A percentile compares a stretch with the other conserved stretches of the same genome.
These are phyloP conservation scores for Austroboletus novae-zelandiae DNA, from an alignment of 1,284 basidiomycete species.

Conservation along the genomic window DNA sequence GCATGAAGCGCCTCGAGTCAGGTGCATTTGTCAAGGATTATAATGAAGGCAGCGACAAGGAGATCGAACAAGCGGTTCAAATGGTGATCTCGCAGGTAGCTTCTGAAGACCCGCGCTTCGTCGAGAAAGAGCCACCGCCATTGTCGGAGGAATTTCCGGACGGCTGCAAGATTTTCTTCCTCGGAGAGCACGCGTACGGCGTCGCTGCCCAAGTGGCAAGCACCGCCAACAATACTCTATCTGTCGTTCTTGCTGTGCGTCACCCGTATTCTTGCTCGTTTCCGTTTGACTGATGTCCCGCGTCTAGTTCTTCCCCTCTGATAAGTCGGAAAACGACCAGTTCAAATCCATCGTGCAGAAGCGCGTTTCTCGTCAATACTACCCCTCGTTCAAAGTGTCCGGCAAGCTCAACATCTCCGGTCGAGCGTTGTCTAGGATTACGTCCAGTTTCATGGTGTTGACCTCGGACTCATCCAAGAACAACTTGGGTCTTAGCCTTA, in stretches of 20 bases:
- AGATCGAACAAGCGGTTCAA: slow-evolving; percentile 85
- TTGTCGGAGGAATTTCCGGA: slow-evolving; percentile 88
- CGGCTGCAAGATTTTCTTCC: slow-evolving; percentile 91
- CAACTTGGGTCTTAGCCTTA: slow-evolving; percentile 92
- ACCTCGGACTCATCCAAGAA: slow-evolving; percentile 73
- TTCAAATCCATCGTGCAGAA: slow-evolving; percentile 69
- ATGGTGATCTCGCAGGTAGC: slow-evolving; percentile 75
- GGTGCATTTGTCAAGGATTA: slow-evolving; percentile 96
- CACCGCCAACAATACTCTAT: slow-evolving; percentile 66
- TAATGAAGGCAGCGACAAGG: slow-evolving; percentile 70
- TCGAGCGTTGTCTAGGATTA: slow-evolving; percentile 84
- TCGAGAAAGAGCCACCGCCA: slow-evolving; percentile 81
- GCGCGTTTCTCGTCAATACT: slow-evolving; percentile 61
- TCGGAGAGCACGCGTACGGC: slow-evolving; percentile 93
- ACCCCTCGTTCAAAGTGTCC: slow-evolving; percentile 73
- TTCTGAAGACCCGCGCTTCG: slow-evolving; percentile 86
- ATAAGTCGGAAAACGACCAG: slow-evolving; percentile 73
- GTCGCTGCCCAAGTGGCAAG: slow-evolving; percentile 85
- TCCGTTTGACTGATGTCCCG: slow-evolving; percentile 5
- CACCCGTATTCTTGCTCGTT: background rate
- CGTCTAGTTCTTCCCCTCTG: slow-evolving; percentile 80
- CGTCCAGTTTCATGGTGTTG: slow-evolving; percentile 88
- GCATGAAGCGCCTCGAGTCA: slow-evolving; percentile 83
- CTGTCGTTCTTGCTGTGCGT: slow-evolving; percentile 79
- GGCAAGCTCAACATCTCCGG: slow-evolving; percentile 70